Base-by-base conservation (phyloP, 148 eudicot genomes). In the Pouteria glomerata region DNA sequence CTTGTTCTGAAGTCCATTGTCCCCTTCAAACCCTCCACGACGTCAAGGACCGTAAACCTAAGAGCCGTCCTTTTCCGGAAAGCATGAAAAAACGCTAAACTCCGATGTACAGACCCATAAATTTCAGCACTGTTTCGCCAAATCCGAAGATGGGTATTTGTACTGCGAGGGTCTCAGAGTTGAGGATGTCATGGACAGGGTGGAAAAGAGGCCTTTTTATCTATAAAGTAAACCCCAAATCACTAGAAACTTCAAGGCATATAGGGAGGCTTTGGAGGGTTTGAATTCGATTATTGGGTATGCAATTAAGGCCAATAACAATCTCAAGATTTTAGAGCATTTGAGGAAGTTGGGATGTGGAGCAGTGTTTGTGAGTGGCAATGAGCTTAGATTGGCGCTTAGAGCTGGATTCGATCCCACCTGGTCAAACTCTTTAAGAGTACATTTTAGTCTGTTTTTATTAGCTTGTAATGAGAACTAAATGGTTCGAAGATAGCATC, bases 281-380 rank as follows among this genome's bases (percentile, higher is more conserved):
- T 80, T 91, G 89, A 82, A 70, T 51, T 89, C 92, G 6, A 79
- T 91, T 63, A 88, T 95, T 78, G 99, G 99, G 15, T 95, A 91
- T 73, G 99, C 97, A 0, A 90, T 92, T 75, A 95, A 95, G 71
- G 99, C 99, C 52, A 95, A 95, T 73, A 95, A 95, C 71, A 95
- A 95, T 84, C 81, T 86, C 35, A 88, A 91, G 94, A 82, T 95
- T 84, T 86, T 95, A 84, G 90, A 91, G 84, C 93, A 91, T 86
- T 84, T 89, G 84, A 92, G 95, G 80, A 58, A 44, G 63, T 80
- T 89, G 84, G 98, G 97, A 3, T 86, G 93, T 85, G 98, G 94
- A 70, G 93, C 97, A 80, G 96, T 89, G 69, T 80, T 95, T 83
- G 96, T 91, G 75, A 95, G 98, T 82, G 97, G 96, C 31, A 95